Evolutionary conservation across 2,329 filamentous ascomycete genomes (phyloP).

Genomic region (Uncinocarpus reesii): DNA sequence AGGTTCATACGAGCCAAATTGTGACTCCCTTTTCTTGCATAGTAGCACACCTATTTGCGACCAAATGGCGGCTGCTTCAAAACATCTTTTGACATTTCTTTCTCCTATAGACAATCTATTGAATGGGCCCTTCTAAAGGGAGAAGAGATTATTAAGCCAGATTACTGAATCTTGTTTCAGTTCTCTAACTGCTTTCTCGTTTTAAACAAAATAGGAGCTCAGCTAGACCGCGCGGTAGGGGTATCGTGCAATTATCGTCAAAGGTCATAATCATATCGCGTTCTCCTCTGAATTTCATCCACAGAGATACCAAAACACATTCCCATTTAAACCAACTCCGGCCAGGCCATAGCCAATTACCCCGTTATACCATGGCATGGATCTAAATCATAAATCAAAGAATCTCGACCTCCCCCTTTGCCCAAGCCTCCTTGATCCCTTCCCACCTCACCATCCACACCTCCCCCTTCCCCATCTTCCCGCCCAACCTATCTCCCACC

Average conservation of each 20-base stretch:
- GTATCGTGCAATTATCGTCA: background rate
- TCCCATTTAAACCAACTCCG: background rate
- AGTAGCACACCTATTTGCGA: background rate
- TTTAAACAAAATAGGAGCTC: background rate
- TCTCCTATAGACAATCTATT: too few species aligned
- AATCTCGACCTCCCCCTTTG: slow-evolving; percentile 36
- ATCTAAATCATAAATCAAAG: slow-evolving; percentile 22
- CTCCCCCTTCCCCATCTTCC: slow-evolving; percentile 47
- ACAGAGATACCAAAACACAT: background rate
- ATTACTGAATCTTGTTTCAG: too few species aligned
- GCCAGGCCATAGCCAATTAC: too few species aligned
- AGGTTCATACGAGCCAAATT: background rate
- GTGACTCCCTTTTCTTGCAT: background rate
- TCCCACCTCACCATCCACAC: slow-evolving; percentile 63
- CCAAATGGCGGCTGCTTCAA: too few species aligned
- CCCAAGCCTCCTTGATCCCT: slow-evolving; percentile 52
- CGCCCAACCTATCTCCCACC: slow-evolving; percentile 23
- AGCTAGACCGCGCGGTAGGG: background rate
- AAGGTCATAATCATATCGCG: background rate
- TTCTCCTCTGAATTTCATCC: too few species aligned
- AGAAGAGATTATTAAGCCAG: too few species aligned
- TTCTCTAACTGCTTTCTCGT: too few species aligned
- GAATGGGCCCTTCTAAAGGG: too few species aligned
- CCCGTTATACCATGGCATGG: background rate
- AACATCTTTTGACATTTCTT: too few species aligned